Conservation (phyloP, 164 flowering plant genomes). For the Magnolia sinica region DNA sequence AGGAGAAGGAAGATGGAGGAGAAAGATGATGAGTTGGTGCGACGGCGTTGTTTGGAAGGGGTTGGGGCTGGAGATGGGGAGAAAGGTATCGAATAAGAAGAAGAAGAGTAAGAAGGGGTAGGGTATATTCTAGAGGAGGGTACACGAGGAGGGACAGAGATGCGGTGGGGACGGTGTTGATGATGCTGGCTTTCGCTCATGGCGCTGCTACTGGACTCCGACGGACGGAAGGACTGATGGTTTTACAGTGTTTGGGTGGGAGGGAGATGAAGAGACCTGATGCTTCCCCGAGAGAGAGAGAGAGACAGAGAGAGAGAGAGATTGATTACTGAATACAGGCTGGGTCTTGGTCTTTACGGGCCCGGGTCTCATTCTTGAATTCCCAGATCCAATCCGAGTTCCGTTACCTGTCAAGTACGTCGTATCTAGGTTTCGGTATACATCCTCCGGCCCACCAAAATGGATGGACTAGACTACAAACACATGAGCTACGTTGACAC, state of each 20-base stretch:
- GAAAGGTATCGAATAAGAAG: conserved; percentile 4
- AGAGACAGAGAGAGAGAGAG: background rate
- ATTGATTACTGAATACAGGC: too few species aligned
- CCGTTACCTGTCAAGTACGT: too few species aligned
- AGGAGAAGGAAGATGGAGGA: conserved; percentile 40
- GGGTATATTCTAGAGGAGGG: conserved; percentile 37
- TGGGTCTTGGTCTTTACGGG: background rate
- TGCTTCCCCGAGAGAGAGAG: background rate
- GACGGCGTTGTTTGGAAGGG: conserved; percentile 62
- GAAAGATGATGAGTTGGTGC: conserved; percentile 15
- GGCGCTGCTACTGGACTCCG: background rate
- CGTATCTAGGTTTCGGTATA: too few species aligned
- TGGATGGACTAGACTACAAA: too few species aligned
- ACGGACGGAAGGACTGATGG: conserved; percentile 21
- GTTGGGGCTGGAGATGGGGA: conserved; percentile 53
- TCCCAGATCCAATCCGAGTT: too few species aligned
- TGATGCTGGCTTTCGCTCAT: conserved; percentile 26
- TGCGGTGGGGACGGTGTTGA: conserved; percentile 56
- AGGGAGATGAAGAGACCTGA: background rate
- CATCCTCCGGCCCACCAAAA: too few species aligned
- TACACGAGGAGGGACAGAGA: conserved; percentile 58
- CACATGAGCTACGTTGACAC: too few species aligned
- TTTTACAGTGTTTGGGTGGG: background rate
- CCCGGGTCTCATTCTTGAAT: background rate
- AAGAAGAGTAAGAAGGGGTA: conserved; percentile 15